Percentiles rank a stretch among this genome's conserved stretches.
These are phyloP conservation scores for Umbilicus rupestris DNA, from an alignment of 164 flowering plant species.

Conservation along the genomic window DNA sequence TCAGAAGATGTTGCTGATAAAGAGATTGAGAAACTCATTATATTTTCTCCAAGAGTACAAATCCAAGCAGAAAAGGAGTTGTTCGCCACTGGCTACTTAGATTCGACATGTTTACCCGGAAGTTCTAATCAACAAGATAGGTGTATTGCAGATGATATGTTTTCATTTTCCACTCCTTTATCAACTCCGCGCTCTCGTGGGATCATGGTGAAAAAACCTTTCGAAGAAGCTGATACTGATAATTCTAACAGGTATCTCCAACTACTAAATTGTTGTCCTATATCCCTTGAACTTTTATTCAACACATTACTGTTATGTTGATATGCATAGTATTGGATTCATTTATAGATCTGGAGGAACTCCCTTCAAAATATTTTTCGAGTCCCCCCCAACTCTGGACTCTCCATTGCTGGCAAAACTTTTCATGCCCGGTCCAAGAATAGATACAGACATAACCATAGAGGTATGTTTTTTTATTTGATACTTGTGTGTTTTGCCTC, in stretches of 20 bases:
- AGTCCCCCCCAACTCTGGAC: slow-evolving; percentile 94
- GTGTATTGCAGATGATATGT: background rate
- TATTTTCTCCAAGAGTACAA: slow-evolving; percentile 3
- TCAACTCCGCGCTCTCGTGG: slow-evolving; percentile 24
- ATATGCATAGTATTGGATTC: background rate
- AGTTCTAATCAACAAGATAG: background rate
- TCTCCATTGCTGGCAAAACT: slow-evolving; percentile 83
- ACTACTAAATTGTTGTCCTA: background rate
- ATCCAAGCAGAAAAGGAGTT: slow-evolving; percentile 3
- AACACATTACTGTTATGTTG: background rate
- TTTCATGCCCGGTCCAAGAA: slow-evolving; percentile 56
- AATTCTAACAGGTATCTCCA: background rate
- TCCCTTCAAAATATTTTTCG: slow-evolving; percentile 63
- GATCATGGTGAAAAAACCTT: slow-evolving; percentile 23
- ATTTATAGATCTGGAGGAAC: slow-evolving; percentile 60
- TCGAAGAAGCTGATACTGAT: background rate
- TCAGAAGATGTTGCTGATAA: background rate
- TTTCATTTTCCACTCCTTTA: background rate
- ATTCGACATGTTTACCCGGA: background rate
- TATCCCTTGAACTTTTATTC: background rate
- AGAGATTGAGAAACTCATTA: slow-evolving; percentile 1
- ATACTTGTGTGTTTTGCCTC: background rate
- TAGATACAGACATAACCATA: slow-evolving; percentile 64
- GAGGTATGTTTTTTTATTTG: slow-evolving; percentile 46
- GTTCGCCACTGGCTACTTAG: background rate